A percentile compares a stretch with the other conserved stretches of the same genome.
These are phyloP conservation scores for Tausonia pullulans DNA, from an alignment of 1,284 basidiomycete genomes.

Conservation along the genomic window DNA sequence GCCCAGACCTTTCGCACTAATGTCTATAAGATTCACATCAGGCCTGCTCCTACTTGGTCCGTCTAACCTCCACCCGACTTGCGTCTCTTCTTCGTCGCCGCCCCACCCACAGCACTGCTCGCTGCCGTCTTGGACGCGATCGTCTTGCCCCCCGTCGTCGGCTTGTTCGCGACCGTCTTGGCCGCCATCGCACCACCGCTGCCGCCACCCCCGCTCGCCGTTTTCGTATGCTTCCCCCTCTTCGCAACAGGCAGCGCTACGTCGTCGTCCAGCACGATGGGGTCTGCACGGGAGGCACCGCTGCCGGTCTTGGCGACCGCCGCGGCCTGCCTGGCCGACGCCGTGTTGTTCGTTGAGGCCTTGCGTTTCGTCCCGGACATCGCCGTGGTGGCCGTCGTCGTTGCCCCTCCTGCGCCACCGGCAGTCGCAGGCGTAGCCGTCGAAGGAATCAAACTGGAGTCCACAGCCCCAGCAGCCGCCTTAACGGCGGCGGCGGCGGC, in stretches of 20 bases:
- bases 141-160: neutral
- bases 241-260: neutral
- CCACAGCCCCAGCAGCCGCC: neutral
- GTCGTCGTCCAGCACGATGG: slow-evolving; percentile 9
- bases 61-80: no score
- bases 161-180: neutral
- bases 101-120: neutral
- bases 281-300: neutral
- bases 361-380: neutral
- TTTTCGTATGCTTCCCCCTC: neutral
- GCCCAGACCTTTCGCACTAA: no score
- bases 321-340: neutral
- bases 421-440: no score
- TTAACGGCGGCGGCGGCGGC: neutral
- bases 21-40: no score
- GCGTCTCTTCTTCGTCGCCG: no score
- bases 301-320: neutral
- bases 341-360: neutral
- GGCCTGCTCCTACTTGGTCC: no score
- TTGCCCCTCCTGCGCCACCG: no score
- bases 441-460: neutral
- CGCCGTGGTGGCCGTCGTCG: neutral
- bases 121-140: neutral
- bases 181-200: neutral
- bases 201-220: neutral